Evolutionary conservation across 2,329 filamentous ascomycete species (phyloP), one percentile per base, ranked within the genome.

Genomic region (Hypoxylon rubiginosum): DNA sequence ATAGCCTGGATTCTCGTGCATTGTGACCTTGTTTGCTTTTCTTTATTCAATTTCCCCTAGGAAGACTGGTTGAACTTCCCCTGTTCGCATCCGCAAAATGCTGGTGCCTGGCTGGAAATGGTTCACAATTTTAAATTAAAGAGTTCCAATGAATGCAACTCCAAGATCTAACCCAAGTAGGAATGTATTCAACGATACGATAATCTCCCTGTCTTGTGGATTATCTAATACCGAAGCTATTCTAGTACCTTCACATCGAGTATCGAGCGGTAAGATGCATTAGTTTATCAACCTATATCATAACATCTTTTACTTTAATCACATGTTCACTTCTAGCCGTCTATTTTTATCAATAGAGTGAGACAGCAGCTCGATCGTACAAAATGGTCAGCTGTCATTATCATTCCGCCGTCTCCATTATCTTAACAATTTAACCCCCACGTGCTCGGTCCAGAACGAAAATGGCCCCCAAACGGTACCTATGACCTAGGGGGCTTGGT

Each of bases 401-500:
- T 6, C 9, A 7, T 17, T 17, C 19, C n/a, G 19, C 17, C 9
- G n/a, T 17, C 4, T 15, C n/a, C 36, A 39, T n/a, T 6, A 34
- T 34, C 32, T 34, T 34, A 34, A 4, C 32, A 34, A 34, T 34
- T 34, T 24, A 17, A n/a, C 43, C 11, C 43, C 43, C 21, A 46
- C 43, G 17, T 19, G n/a, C 43, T 21, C 8, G 9, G 19, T 28
- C 19, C 13, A 28, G 9, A 21, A 11, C 19, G 13, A 10, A 6
- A 9, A 46, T 3, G 7, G 8, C 17, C 17, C 17, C 9, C 19
- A 28, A 3, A n/a, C 21, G 52, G 36, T 41, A 30, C n/a, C n/a
- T n/a, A n/a, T 13, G 28, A 41, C 15, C 24, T 53, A 75, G 6
- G 69, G 60, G 11, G 59, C 74, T 75, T 90, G 87, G 59, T 84